Base-by-base conservation (phyloP, 108 stramenopile genomes). In the Stephanodiscus triporus region DNA sequence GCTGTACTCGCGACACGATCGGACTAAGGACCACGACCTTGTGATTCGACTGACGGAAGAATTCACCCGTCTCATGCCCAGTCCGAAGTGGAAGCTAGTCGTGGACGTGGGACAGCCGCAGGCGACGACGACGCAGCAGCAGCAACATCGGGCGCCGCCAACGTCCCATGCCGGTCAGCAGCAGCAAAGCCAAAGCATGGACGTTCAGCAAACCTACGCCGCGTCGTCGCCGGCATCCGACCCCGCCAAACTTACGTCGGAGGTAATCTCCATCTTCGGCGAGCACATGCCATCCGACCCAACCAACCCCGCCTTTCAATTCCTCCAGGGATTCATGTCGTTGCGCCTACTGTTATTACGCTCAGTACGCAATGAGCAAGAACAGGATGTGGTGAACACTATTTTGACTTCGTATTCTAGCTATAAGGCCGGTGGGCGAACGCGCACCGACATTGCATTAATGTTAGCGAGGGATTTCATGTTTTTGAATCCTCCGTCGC, bases 241-340 rank as follows among this genome's bases (percentile, higher is more conserved):
- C 36, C 49, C 61, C 30, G 56, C 61, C 4, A 55, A 42, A 30
- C 70, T 79, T 4, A 76, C 88, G 22, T 80, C 82, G 48, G 86
- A 92, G 60, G 79, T 92, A n/a, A 81, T 95, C 32, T 82, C 88
- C 22, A 79, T 95, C 49, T 83, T 95, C n/a, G 91, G 87, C 11
- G 91, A 95, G 58, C 82, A 89, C 60, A 95, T 91, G 91, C 94
- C 94, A 0, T 89, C 91, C 10, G 94, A 95, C 59, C 84, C 94
- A 7, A 76, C 78, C 26, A 89, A 87, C 36, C 84, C 87, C 14
- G 48, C 81, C 24, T 85, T 88, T 26, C 80, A 87, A 1, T 92
- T 86, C 70, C 71, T 95, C 8, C 80, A 87, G 16, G 91, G 91
- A 3, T 95, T 95, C 74, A 95, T 91, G 91, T 91, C 91, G 0